Base-by-base conservation (phyloP, 768 basidiomycete genomes). In the Lentinula sp. region DNA sequence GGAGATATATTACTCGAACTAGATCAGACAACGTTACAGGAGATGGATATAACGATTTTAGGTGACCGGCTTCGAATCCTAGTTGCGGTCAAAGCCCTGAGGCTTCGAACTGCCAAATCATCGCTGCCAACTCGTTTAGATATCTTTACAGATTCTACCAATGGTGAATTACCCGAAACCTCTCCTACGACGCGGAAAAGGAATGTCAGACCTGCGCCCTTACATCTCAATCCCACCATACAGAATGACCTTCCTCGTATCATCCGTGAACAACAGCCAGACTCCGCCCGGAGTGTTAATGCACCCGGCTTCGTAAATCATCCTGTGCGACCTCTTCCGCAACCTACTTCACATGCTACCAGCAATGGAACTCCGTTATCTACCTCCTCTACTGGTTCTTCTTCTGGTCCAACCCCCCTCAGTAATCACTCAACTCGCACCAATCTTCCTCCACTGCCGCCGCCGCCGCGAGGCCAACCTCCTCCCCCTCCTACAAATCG, bases 1-100 rank as follows among this genome's bases (percentile, higher is more conserved):
- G 95, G 96, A 5, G 90, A 93, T 69, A 87, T 99, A 20, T 75
- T 99, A 16, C 80, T 98, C 54, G 97, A 99, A 64, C 77, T 98
- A 49, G 96, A 98, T 69, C 91, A 95, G 72, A 73, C 77, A 6
- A 88, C 86, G 2, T 76, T 99, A 54, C 92, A 88, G 70, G 97
- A 99, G 74, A 91, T 98, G 85, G 90, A 90, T 13, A 83, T 99
- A 33, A 67, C 79, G 36, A 93, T 89, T 72, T 88, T 99, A 45
- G 97, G 97, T 10, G 97, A 99, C 73, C 79, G 95, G 53, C 84
- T 98, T 7, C 83, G 93, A 69, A 90, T 99, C 54, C 68, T 93
- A 18, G 89, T 85, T 61, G 96, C 87, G 1, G 90, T 99, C 62
- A 95, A 94, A 70, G 70, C 76, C 5, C 78, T 98, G 15, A 78